Evolutionary conservation across 352 stramenopile species (phyloP).

Genomic region (Albugo candida): DNA sequence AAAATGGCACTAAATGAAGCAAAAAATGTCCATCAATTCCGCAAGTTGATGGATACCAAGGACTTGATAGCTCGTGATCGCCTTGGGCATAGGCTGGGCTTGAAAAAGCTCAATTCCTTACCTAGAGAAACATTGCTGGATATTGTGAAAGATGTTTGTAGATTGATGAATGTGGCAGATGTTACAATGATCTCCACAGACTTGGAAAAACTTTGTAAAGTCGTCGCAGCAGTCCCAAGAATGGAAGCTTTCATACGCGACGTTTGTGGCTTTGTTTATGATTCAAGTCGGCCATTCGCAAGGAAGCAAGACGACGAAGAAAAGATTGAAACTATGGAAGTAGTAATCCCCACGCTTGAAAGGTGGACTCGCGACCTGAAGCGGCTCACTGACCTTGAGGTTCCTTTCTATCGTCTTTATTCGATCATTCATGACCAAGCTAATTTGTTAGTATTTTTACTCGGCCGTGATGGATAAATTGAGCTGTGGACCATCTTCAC

Average conservation of each 20-base stretch:
- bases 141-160: conserved; percentile 70
- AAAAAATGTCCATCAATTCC: conserved; percentile 52
- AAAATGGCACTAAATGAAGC: conserved; percentile 55
- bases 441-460: no score
- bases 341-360: conserved; percentile 48
- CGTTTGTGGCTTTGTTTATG: conserved; percentile 54
- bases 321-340: conserved; percentile 20
- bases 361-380: conserved; percentile 36
- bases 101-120: conserved; percentile 59
- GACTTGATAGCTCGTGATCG: conserved; percentile 61
- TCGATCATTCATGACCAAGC: neutral
- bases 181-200: conserved; percentile 63
- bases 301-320: conserved; percentile 10
- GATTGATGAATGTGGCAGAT: conserved; percentile 59
- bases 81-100: conserved; percentile 50
- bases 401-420: conserved; percentile 3
- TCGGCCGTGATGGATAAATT: no score
- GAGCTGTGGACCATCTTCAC: no score
- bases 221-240: conserved; percentile 52
- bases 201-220: conserved; percentile 60
- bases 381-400: conserved; percentile 39
- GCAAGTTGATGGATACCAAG: conserved; percentile 65
- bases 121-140: conserved; percentile 56
- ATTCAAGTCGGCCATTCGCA: conserved; percentile 10
- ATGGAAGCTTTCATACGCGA: conserved; percentile 79